Evolutionary conservation across 495 filamentous ascomycete species (phyloP).

Genomic region (Lepidopterella palustris): DNA sequence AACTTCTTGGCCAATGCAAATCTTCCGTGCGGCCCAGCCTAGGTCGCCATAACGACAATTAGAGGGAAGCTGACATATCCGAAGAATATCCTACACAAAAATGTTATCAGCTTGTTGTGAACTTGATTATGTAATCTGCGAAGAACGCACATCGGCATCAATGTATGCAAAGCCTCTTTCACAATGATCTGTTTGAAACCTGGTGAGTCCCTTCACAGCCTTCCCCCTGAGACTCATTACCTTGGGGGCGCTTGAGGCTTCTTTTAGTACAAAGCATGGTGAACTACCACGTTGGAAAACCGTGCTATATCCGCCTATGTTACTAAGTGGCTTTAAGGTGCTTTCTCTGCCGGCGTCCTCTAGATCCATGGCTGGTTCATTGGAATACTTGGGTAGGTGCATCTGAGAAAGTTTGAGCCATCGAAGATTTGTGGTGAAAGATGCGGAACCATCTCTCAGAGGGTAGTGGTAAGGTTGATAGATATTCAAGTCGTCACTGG

Average conservation of each 20-base stretch:
- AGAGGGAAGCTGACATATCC: conserved; percentile 59
- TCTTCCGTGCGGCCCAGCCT: conserved; percentile 60
- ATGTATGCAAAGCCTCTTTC: conserved; percentile 76
- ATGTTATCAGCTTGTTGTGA: too few species aligned
- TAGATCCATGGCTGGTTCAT: conserved; percentile 37
- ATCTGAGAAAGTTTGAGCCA: conserved; percentile 71
- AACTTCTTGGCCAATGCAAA: conserved; percentile 65
- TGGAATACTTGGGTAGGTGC: conserved; percentile 47
- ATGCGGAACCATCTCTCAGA: conserved; percentile 34
- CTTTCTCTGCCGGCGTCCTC: conserved; percentile 40
- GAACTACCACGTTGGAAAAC: conserved; percentile 75
- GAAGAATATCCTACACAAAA: conserved; percentile 49
- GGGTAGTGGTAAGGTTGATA: conserved; percentile 68
- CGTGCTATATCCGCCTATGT: conserved; percentile 67
- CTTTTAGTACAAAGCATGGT: conserved; percentile 72
- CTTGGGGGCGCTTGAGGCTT: conserved; percentile 64
- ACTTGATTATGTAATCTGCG: too few species aligned
- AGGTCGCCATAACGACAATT: conserved; percentile 60
- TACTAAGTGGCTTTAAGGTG: conserved; percentile 55
- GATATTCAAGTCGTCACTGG: conserved; percentile 73
- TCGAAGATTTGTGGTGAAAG: conserved; percentile 43
- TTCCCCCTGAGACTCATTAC: conserved; percentile 62
- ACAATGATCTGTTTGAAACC: conserved; percentile 67
- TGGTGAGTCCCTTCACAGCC: conserved; percentile 58
- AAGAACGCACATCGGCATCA: conserved; percentile 54